Evolutionary conservation across 345 rosid species (phyloP).

Genomic region (Microcos paniculata): DNA sequence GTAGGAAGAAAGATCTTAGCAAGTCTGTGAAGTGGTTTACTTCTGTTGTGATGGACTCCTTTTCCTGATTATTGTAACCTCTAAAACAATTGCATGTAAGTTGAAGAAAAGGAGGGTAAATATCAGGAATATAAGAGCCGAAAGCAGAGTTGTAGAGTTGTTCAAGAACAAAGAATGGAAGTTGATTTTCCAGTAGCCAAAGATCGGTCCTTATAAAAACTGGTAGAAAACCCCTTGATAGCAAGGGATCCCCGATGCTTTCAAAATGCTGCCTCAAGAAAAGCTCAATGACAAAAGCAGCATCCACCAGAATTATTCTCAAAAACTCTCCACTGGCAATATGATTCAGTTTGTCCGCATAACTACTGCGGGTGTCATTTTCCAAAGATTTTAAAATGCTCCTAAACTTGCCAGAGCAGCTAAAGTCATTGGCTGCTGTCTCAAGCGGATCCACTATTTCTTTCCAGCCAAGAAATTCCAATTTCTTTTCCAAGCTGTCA

Average conservation of each 20-base stretch:
- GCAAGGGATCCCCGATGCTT: no score
- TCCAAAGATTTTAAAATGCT: background rate
- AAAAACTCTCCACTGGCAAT: background rate
- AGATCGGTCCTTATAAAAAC: background rate
- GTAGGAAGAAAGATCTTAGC: background rate
- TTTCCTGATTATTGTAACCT: background rate
- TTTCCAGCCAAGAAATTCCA: no score
- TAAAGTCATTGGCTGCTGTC: background rate
- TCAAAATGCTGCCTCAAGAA: background rate
- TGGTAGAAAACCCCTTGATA: no score
- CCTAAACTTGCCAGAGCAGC: background rate
- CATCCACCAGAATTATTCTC: slow-evolving; percentile 11
- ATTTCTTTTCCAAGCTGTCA: background rate
- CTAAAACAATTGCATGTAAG: background rate
- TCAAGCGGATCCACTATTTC: background rate
- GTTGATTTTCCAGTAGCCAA: slow-evolving; percentile 25
- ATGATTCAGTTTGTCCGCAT: background rate
- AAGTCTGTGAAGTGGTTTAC: slow-evolving; percentile 22
- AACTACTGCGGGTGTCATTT: background rate
- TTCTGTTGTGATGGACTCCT: background rate
- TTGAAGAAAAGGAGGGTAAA: background rate
- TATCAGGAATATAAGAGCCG: background rate
- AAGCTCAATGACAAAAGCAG: slow-evolving; percentile 16
- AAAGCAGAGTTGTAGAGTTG: slow-evolving; percentile 2
- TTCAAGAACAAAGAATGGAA: slow-evolving; percentile 23